Percentiles rank a stretch among this genome's conserved stretches.
Evolutionary conservation across 306 rosid species (phyloP).

Genomic region (Leucaena leucocephala): DNA sequence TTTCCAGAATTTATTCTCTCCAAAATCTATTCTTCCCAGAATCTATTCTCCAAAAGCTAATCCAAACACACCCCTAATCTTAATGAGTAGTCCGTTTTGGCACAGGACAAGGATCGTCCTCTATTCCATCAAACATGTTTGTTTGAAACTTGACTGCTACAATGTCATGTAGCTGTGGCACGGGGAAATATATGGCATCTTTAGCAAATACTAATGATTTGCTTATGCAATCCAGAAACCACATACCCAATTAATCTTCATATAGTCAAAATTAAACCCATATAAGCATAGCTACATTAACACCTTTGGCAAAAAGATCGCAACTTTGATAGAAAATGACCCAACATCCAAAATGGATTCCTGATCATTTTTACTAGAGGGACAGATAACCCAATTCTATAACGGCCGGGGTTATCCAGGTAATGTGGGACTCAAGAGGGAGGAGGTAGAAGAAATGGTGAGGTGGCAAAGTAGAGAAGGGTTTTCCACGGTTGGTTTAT

Average conservation of each 20-base stretch:
- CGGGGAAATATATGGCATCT: neutral
- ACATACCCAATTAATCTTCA: neutral
- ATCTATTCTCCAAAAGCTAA: too few species aligned
- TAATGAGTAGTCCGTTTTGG: slow-evolving; percentile 65
- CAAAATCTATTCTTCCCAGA: too few species aligned
- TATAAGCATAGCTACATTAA: neutral
- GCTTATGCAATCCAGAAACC: neutral
- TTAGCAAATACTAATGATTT: too few species aligned
- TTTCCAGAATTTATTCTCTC: too few species aligned
- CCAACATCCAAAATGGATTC: neutral
- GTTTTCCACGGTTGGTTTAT: slow-evolving; percentile 42
- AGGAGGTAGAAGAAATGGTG: slow-evolving; percentile 43
- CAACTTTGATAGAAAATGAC: neutral
- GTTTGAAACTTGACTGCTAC: neutral
- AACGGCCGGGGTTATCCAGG: neutral
- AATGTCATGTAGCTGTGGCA: neutral
- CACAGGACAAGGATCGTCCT: slow-evolving; percentile 88
- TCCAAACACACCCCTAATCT: too few species aligned
- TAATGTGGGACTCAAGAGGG: neutral
- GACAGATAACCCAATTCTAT: neutral
- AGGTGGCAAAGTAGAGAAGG: slow-evolving; percentile 82
- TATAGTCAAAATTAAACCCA: neutral
- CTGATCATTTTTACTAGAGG: neutral
- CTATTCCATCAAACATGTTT: slow-evolving; percentile 47
- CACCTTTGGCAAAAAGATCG: neutral